Percentiles rank a stretch among this genome's conserved stretches.
phyloP scores from a whole-genome alignment of 1,284 basidiomycete species.

The Blastosporella zonata region DNA sequence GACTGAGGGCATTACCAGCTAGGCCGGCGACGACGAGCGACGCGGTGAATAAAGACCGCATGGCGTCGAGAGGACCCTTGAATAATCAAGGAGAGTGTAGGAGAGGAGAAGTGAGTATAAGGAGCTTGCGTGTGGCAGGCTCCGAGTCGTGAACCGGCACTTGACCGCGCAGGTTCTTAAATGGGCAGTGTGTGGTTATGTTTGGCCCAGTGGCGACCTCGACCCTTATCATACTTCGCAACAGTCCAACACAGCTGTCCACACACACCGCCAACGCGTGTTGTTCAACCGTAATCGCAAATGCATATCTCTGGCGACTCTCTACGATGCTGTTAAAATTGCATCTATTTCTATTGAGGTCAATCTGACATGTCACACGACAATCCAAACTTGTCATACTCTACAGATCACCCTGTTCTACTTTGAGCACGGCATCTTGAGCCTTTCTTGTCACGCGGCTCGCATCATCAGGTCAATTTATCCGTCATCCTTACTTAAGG shows the following conservation, averaged over 20 bases:
- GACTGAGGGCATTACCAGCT: conserved; percentile 36
- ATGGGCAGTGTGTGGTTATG: conserved; percentile 12
- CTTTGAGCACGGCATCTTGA: too few relatives aligned
- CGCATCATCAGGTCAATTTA: neutral
- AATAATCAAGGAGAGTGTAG: neutral
- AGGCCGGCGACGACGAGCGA: conserved; percentile 40
- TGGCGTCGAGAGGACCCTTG: conserved; percentile 13
- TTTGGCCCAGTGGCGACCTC: conserved; percentile 13
- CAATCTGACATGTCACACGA: conserved; percentile 1
- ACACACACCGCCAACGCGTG: neutral
- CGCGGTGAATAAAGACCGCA: conserved; percentile 40
- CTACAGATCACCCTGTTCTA: neutral
- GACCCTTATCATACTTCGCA: neutral
- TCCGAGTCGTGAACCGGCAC: conserved; percentile 7
- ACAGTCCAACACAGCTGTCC: neutral
- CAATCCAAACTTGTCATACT: neutral
- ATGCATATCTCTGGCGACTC: neutral
- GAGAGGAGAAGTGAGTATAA: conserved; percentile 8
- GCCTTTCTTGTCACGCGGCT: neutral
- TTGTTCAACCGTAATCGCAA: neutral
- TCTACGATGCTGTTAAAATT: neutral
- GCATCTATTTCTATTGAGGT: neutral
- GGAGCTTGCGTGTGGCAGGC: conserved; percentile 17
- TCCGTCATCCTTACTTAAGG: neutral
- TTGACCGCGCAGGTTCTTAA: conserved; percentile 16